Conservation (phyloP, 495 filamentous ascomycete genomes). For the Tuber aestivum region DNA sequence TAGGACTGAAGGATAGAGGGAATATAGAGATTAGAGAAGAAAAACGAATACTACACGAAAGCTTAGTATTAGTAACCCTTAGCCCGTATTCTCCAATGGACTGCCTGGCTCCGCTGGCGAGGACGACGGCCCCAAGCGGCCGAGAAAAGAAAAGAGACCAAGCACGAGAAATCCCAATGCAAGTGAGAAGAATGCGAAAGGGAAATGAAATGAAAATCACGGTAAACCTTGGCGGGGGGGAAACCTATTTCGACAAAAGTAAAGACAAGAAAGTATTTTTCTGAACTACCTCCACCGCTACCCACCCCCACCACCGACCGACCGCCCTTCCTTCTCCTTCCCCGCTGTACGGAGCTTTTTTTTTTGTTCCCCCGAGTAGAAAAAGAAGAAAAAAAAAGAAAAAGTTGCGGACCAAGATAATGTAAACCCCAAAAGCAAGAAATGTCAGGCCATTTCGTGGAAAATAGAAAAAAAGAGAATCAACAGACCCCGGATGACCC, state of each 20-base stretch:
- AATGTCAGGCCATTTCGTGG: constrained; percentile 32
- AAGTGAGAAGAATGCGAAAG: constrained; percentile 33
- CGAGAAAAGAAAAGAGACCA: not conserved
- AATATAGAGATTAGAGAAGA: constrained; percentile 34
- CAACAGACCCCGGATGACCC: constrained; percentile 40
- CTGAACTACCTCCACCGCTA: constrained; percentile 39
- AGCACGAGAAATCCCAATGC: not conserved
- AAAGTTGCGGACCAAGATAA: constrained; percentile 20
- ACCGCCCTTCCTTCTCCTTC: not conserved
- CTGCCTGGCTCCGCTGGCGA: not conserved
- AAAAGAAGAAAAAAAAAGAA: constrained; percentile 20
- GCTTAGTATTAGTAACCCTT: not conserved
- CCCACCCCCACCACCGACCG: constrained; percentile 35
- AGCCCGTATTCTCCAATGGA: not conserved
- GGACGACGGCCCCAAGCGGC: not conserved
- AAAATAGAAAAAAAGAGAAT: constrained; percentile 30
- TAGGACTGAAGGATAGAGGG: constrained; percentile 18
- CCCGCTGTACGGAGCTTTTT: not conserved
- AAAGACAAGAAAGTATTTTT: constrained; percentile 39
- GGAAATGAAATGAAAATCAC: constrained; percentile 11
- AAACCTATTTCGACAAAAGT: constrained; percentile 24
- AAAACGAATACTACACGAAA: constrained; percentile 36
- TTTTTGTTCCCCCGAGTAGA: not conserved
- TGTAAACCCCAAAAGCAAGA: not conserved
- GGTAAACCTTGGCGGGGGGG: not conserved